Evolutionary conservation across 345 rosid species (phyloP), one percentile per base, ranked within the genome.

Genomic region (Euphorbia pulcherrima): DNA sequence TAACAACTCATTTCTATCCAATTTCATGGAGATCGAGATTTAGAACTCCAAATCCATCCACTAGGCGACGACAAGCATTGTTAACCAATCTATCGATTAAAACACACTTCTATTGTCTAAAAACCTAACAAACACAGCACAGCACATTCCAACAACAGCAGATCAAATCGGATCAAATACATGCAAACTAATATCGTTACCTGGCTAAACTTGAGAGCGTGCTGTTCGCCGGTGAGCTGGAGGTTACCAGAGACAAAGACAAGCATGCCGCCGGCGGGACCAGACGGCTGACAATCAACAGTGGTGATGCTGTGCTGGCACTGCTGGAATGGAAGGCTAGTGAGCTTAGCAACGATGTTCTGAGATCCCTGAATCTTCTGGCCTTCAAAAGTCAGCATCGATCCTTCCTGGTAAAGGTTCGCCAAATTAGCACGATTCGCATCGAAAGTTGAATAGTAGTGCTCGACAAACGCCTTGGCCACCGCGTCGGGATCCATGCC

Each of bases 251-350:
- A 80, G 79, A 93, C 97, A 71, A 93, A 93, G 59, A 94, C 96
- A 64, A 91, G 96, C 92, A 89, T 84, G 67, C 97, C 94, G 18
- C 88, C 89, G 51, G 82, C 84, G 60, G 90, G 92, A 60, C 96
- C 95, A n/a, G 99, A 91, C n/a, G 97, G 99, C 82, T 94, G 97
- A 74, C 96, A 91, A 76, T 91, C 96, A 26, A 94, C 96, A 64
- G 96, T 89, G 64, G 92, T 64, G 80, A 89, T 88, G 68, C 68
- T 67, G 74, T 94, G 99, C 80, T 89, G 81, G 74, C 97, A 94
- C 92, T 89, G 96, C 74, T 88, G 90, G 77, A 94, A 94, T 12
- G 99, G 97, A 26, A 94, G 93, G 68, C 79, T 60, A 3, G 86
- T 80, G 64, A 94, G 96, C 82, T 94, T 94, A 11, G 92, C 76